These are phyloP conservation scores for Malus hybrid DNA, from an alignment of 331 rosid genomes.

Conservation along the genomic window DNA sequence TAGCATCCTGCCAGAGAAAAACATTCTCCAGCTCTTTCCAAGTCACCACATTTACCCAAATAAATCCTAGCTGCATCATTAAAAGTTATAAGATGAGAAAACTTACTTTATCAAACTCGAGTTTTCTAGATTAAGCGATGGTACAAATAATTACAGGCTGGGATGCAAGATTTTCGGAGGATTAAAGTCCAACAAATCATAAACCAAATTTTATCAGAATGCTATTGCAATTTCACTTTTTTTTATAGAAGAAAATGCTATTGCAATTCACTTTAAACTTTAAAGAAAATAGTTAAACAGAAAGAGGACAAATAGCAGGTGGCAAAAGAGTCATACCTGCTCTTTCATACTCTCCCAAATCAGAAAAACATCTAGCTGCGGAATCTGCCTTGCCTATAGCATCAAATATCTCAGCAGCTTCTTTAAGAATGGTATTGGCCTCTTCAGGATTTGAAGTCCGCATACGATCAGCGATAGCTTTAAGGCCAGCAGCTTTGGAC, in stretches of 20 bases:
- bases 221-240: neutral
- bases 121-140: too few species aligned
- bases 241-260: too few species aligned
- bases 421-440: constrained; percentile 1
- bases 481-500: constrained; percentile 25
- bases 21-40: constrained; percentile 35
- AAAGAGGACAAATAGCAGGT: neutral
- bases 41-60: constrained; percentile 17
- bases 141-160: too few species aligned
- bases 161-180: too few species aligned
- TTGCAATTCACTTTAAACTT: too few species aligned
- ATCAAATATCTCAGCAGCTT: constrained; percentile 24
- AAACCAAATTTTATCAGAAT: neutral
- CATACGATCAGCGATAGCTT: constrained; percentile 6
- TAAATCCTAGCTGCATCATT: constrained; percentile 20
- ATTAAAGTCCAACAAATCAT: neutral
- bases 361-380: constrained; percentile 27
- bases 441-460: constrained; percentile 1
- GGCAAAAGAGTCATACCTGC: constrained; percentile 22
- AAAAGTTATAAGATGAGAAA: neutral
- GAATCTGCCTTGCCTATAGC: constrained; percentile 14
- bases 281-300: too few species aligned
- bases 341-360: constrained; percentile 14
- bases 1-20: constrained; percentile 19
- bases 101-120: too few species aligned